Evolutionary conservation across 768 basidiomycete species (phyloP).

Genomic region (Auricularia auricula-judae): DNA sequence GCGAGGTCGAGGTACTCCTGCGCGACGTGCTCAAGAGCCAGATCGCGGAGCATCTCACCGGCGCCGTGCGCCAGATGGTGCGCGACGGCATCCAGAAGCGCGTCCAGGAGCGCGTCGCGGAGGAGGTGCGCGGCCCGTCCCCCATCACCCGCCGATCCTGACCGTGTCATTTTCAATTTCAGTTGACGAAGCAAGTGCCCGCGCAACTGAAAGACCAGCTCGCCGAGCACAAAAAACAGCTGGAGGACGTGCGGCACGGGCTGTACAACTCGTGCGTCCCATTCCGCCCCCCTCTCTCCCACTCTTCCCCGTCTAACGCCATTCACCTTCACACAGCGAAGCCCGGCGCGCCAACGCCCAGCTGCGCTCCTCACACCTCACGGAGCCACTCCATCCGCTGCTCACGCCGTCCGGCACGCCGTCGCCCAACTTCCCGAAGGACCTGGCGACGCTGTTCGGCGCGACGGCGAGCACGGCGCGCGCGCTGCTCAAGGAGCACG

Average conservation of each 20-base stretch:
- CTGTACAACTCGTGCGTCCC: slow-evolving; percentile 37
- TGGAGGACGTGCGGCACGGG: slow-evolving; percentile 30
- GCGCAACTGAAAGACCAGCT: slow-evolving; percentile 19
- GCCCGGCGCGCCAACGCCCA: slow-evolving; percentile 33
- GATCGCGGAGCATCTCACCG: slow-evolving; percentile 29
- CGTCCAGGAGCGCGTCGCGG: slow-evolving; percentile 31
- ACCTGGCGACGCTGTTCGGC: slow-evolving; percentile 33
- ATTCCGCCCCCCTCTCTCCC: background rate
- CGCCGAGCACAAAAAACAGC: slow-evolving; percentile 30
- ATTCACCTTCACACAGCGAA: slow-evolving; percentile 24
- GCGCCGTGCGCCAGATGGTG: slow-evolving; percentile 25
- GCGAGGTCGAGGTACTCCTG: slow-evolving; percentile 24
- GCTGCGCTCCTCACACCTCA: slow-evolving; percentile 24
- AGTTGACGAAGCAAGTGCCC: slow-evolving; percentile 3
- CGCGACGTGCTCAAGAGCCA: slow-evolving; percentile 30
- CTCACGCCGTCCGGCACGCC: slow-evolving; percentile 33
- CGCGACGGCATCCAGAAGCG: slow-evolving; percentile 23
- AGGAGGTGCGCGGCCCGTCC: slow-evolving; percentile 24
- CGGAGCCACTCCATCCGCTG: slow-evolving; percentile 38
- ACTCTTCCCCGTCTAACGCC: background rate
- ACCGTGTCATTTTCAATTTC: background rate
- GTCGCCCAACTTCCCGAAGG: slow-evolving; percentile 37
- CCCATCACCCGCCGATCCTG: background rate
- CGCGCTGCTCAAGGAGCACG: slow-evolving; percentile 34
- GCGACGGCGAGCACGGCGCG: slow-evolving; percentile 30